These are phyloP conservation scores for Calonectria crousiana DNA, from an alignment of 2,329 filamentous ascomycete genomes.

Conservation along the genomic window DNA sequence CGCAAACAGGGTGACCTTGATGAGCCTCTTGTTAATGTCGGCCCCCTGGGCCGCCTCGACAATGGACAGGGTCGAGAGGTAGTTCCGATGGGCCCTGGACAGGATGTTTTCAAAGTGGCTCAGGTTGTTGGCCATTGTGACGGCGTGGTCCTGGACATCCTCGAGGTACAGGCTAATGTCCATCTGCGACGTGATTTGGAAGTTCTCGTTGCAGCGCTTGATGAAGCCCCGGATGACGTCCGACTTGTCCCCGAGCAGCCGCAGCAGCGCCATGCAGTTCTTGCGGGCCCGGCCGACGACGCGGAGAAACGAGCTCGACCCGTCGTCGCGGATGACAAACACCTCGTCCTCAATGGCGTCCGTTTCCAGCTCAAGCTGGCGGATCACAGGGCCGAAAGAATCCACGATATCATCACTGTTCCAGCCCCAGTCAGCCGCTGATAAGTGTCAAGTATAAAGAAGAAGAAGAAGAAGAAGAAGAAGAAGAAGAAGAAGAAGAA, in stretches of 20 bases:
- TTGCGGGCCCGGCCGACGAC: conserved; percentile 92
- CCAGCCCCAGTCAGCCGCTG: conserved; percentile 45
- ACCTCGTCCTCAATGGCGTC: conserved; percentile 96
- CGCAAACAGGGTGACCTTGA: conserved; percentile 94
- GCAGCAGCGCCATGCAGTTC: conserved; percentile 93
- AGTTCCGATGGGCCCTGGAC: conserved; percentile 93
- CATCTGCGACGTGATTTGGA: conserved; percentile 92
- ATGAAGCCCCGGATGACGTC: conserved; percentile 98
- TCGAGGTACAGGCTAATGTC: conserved; percentile 97
- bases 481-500: conserved; percentile 24
- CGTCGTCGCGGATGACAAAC: conserved; percentile 90
- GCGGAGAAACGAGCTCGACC: conserved; percentile 88
- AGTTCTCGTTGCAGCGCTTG: conserved; percentile 98
- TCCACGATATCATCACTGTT: conserved; percentile 94
- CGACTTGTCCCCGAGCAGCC: conserved; percentile 93
- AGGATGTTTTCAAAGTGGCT: conserved; percentile 98
- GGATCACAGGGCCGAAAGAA: conserved; percentile 90
- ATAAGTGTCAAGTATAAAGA: neutral
- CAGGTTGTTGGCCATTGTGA: conserved; percentile 98
- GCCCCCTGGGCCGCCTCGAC: conserved; percentile 92
- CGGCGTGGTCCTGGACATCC: conserved; percentile 98
- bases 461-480: neutral
- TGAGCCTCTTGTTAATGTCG: conserved; percentile 87
- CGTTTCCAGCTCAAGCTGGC: conserved; percentile 86
- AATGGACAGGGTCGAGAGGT: conserved; percentile 93